Evolutionary conservation across 306 rosid species (phyloP).

Genomic region (Dalbergia oliveri): DNA sequence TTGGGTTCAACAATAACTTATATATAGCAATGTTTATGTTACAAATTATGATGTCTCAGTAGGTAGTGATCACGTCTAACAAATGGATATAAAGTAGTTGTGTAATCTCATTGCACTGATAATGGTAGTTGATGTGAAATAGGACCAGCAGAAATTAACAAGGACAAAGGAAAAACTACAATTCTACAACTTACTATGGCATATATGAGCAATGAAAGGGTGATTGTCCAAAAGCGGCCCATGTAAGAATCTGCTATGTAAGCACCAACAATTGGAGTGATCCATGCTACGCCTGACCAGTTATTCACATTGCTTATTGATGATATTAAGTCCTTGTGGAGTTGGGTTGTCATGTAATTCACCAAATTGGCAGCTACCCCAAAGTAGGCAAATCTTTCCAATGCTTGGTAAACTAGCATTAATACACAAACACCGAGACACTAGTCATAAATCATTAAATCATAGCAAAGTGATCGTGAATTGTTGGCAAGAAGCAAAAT

Average conservation of each 20-base stretch:
- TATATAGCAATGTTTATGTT: too few relatives aligned
- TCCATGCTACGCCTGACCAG: slow-evolving; percentile 80
- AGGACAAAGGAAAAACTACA: neutral
- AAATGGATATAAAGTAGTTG: too few relatives aligned
- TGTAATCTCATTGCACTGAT: too few relatives aligned
- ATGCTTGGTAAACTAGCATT: slow-evolving; percentile 60
- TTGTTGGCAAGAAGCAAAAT: neutral
- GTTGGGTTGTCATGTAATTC: slow-evolving; percentile 74
- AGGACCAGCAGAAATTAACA: neutral
- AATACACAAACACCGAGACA: neutral
- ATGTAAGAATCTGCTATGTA: slow-evolving; percentile 73
- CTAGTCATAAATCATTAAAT: neutral
- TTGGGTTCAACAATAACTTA: too few relatives aligned
- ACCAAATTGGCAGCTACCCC: slow-evolving; percentile 79
- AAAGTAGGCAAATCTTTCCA: slow-evolving; percentile 85
- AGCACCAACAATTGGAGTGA: slow-evolving; percentile 77
- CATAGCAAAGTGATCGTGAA: neutral
- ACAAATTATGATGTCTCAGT: too few relatives aligned
- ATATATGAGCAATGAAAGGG: slow-evolving; percentile 67
- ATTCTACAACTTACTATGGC: slow-evolving; percentile 54
- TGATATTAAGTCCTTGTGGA: slow-evolving; percentile 74
- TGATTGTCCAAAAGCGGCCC: slow-evolving; percentile 87
- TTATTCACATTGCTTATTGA: slow-evolving; percentile 76
- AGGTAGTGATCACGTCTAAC: too few relatives aligned
- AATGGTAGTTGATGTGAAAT: neutral